Conservation (phyloP, 2,329 filamentous ascomycete species). For the Graphium sp. region DNA sequence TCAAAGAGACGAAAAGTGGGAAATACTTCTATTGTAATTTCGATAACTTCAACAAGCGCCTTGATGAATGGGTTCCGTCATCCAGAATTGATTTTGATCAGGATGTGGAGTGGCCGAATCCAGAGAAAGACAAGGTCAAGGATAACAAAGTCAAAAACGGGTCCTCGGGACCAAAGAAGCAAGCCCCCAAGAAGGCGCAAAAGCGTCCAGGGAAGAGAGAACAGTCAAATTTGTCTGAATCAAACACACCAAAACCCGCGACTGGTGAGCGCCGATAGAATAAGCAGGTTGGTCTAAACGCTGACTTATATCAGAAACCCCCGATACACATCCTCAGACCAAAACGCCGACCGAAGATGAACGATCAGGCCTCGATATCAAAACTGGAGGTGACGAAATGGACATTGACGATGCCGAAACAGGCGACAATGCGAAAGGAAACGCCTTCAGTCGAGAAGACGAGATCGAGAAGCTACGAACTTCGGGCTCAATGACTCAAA, state of each 20-base stretch:
- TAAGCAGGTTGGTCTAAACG: no score
- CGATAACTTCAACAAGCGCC: conserved; percentile 87
- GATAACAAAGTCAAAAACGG: conserved; percentile 58
- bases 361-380: background rate
- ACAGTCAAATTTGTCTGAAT: conserved; percentile 34
- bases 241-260: conserved; percentile 26
- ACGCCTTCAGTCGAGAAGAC: conserved; percentile 60
- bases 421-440: conserved; percentile 9
- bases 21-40: conserved; percentile 94
- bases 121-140: conserved; percentile 71
- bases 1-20: conserved; percentile 75
- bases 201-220: conserved; percentile 38
- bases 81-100: conserved; percentile 70
- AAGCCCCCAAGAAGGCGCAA: conserved; percentile 38
- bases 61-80: conserved; percentile 74
- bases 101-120: conserved; percentile 92
- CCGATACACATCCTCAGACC: no score
- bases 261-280: background rate
- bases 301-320: no score
- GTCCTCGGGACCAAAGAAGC: conserved; percentile 38
- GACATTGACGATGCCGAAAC: conserved; percentile 30
- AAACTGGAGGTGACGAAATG: conserved; percentile 23
- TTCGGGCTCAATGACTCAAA: conserved; percentile 96
- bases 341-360: background rate
- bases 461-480: conserved; percentile 94